Conservation (phyloP, 2,329 filamentous ascomycete genomes). For the Nigrospora oryzae region DNA sequence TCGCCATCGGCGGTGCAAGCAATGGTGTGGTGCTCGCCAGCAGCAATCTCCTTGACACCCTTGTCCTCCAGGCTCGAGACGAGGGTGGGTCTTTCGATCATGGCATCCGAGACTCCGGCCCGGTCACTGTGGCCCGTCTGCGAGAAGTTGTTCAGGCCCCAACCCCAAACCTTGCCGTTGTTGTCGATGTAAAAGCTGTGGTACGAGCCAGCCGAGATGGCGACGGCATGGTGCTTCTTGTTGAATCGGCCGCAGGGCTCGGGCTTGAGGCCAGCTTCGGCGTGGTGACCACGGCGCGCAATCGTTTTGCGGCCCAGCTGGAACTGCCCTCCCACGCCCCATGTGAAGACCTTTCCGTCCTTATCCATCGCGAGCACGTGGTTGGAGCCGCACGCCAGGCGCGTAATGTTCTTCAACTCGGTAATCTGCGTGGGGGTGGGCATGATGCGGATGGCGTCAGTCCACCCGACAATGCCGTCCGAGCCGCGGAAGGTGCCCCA, state of each 20-base stretch:
- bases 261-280: constrained; percentile 28
- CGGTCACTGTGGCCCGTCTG: constrained; percentile 57
- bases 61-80: constrained; percentile 56
- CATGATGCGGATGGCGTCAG: constrained; percentile 39
- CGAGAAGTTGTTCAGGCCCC: constrained; percentile 66
- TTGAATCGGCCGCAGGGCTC: constrained; percentile 18
- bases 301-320: constrained; percentile 59
- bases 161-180: constrained; percentile 57
- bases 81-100: constrained; percentile 62
- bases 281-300: constrained; percentile 10
- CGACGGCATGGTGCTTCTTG: constrained; percentile 45
- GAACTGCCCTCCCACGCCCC: constrained; percentile 74
- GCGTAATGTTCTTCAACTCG: constrained; percentile 53
- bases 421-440: constrained; percentile 36
- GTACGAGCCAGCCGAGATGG: constrained; percentile 55
- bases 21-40: constrained; percentile 61
- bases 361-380: constrained; percentile 61
- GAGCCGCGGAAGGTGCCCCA: constrained; percentile 56
- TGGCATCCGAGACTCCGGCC: constrained; percentile 60
- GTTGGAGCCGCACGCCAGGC: constrained; percentile 60
- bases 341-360: constrained; percentile 61
- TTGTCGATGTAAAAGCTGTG: constrained; percentile 65
- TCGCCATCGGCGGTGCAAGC: constrained; percentile 31
- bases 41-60: constrained; percentile 60
- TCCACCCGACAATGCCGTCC: constrained; percentile 59